Percentiles rank a stretch among this genome's conserved stretches.
phyloP scores from a whole-genome alignment of 2,329 filamentous ascomycete genomes.

The Verticillium longisporum region DNA sequence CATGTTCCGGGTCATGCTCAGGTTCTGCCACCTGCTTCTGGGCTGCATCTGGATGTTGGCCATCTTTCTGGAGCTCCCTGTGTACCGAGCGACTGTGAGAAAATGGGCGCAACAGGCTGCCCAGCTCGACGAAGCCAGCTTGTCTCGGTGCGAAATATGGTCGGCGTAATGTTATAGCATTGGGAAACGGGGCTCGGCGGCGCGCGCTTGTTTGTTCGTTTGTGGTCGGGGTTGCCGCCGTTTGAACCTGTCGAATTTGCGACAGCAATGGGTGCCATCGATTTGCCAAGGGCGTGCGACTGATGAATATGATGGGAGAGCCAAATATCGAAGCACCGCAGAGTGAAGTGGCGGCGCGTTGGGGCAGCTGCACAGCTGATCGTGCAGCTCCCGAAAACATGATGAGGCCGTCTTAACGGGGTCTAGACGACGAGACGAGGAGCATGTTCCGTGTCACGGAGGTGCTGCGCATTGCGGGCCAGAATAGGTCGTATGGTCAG shows the following conservation, averaged over 20 bases:
- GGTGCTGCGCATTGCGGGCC: slow-evolving; percentile 2
- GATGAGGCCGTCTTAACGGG: slow-evolving; percentile 28
- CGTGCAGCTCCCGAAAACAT: slow-evolving; percentile 40
- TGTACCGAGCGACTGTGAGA: slow-evolving; percentile 17
- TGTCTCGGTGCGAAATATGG: neutral
- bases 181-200: neutral
- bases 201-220: neutral
- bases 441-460: neutral
- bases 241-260: neutral
- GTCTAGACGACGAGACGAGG: neutral
- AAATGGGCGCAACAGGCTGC: slow-evolving; percentile 18
- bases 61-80: slow-evolving; percentile 12
- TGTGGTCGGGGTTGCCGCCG: neutral
- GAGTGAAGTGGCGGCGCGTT: slow-evolving; percentile 28
- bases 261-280: slow-evolving; percentile 5
- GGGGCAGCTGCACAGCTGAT: slow-evolving; percentile 39
- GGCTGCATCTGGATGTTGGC: neutral
- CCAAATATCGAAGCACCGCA: neutral
- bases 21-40: slow-evolving; percentile 10
- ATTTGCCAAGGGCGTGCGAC: slow-evolving; percentile 5
- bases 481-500: neutral
- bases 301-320: slow-evolving; percentile 10
- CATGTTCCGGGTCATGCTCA: slow-evolving; percentile 33
- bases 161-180: neutral
- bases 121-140: neutral